Conservation (phyloP, 2,329 filamentous ascomycete species). For the Penicillium glabrum region DNA sequence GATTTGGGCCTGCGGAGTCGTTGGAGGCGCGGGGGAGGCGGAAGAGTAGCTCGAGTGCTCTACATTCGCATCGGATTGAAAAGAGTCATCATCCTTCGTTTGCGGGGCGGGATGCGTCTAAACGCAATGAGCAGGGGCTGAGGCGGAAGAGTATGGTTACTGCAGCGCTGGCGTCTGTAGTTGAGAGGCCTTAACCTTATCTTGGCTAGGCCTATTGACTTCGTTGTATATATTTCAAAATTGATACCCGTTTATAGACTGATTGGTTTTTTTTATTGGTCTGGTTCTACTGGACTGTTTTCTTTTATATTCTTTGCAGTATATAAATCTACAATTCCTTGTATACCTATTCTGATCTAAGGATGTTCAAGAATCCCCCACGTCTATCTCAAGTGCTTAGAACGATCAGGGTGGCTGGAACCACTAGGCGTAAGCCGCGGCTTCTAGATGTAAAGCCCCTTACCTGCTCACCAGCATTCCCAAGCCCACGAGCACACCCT, state of each 20-base stretch:
- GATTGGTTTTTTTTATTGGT: background rate
- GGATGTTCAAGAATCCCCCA: background rate
- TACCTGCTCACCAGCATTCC: background rate
- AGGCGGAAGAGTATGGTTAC: conserved; percentile 40
- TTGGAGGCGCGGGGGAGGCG: conserved; percentile 18
- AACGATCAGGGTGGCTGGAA: background rate
- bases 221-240: conserved; percentile 18
- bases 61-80: conserved; percentile 33
- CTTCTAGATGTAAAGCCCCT: background rate
- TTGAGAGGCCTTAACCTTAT: conserved; percentile 18
- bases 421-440: background rate
- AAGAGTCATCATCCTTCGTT: conserved; percentile 30
- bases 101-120: conserved; percentile 25
- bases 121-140: conserved; percentile 38
- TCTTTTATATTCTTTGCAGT: background rate
- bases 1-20: conserved; percentile 24
- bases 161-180: conserved; percentile 38
- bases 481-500: background rate
- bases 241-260: conserved; percentile 16
- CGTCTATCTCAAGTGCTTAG: background rate
- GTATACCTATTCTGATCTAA: background rate
- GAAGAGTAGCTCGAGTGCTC: conserved; percentile 28
- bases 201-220: background rate
- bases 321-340: background rate
- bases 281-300: fast-evolving